These are phyloP conservation scores for Pestalotiopsis sp. DNA, from an alignment of 2,329 filamentous ascomycete genomes.

Conservation along the genomic window DNA sequence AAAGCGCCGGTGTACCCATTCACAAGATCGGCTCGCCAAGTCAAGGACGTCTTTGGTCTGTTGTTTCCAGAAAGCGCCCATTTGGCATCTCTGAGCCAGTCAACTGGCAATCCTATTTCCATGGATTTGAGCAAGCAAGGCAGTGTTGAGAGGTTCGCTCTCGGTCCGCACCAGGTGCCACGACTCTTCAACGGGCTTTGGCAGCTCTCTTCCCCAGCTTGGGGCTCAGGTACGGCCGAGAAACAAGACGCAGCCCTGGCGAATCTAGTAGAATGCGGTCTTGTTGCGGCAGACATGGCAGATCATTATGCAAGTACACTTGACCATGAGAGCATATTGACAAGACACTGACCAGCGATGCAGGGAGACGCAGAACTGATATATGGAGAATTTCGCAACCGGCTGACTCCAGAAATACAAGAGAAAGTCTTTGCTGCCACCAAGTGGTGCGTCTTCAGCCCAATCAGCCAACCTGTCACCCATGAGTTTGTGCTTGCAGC, in stretches of 20 bases:
- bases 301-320: slow-evolving; percentile 35
- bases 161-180: slow-evolving; percentile 25
- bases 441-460: slow-evolving; percentile 37
- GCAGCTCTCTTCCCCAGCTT: slow-evolving; percentile 32
- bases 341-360: not conserved
- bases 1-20: slow-evolving; percentile 26
- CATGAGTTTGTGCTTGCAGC: slow-evolving; percentile 28
- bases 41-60: slow-evolving; percentile 28
- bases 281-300: slow-evolving; percentile 36
- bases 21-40: slow-evolving; percentile 31
- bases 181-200: slow-evolving; percentile 32
- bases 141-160: slow-evolving; percentile 20
- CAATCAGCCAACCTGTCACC: slow-evolving; percentile 25
- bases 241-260: slow-evolving; percentile 29
- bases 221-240: slow-evolving; percentile 28
- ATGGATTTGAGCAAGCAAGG: not conserved
- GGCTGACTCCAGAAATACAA: slow-evolving; percentile 23
- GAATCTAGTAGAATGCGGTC: slow-evolving; percentile 26
- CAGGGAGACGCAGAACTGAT: slow-evolving; percentile 38
- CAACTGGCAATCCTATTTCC: not conserved
- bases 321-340: not conserved
- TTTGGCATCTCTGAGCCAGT: not conserved
- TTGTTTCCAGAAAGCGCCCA: slow-evolving; percentile 25
- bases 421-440: slow-evolving; percentile 33
- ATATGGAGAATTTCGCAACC: slow-evolving; percentile 33